phyloP scores from a whole-genome alignment of 1,284 basidiomycete genomes.

The Schizopora paradoxa region DNA sequence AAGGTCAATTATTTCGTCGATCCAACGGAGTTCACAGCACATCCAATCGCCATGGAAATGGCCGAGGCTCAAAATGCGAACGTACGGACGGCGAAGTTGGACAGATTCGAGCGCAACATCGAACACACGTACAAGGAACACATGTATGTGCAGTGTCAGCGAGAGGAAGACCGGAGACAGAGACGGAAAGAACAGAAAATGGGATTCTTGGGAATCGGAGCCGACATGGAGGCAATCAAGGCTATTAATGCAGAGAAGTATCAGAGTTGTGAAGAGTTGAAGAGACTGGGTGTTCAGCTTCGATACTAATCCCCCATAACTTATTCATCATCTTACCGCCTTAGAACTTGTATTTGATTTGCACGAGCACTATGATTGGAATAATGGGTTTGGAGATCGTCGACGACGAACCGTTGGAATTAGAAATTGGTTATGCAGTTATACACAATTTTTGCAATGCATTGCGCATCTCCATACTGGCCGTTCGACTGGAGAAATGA shows the following conservation, averaged over 20 bases:
- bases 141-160: conserved; percentile 67
- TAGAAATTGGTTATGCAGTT: too few species aligned
- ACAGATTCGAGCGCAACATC: conserved; percentile 60
- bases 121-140: conserved; percentile 69
- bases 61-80: conserved; percentile 42
- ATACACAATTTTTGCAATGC: too few species aligned
- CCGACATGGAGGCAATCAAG: conserved; percentile 82
- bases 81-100: conserved; percentile 29
- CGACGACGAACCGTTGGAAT: too few species aligned
- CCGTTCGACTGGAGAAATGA: too few species aligned
- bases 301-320: too few species aligned
- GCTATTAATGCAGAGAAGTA: conserved; percentile 60
- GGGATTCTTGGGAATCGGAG: conserved; percentile 84
- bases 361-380: too few species aligned
- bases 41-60: conserved; percentile 74
- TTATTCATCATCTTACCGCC: too few species aligned
- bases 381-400: too few species aligned
- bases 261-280: conserved; percentile 72
- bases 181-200: conserved; percentile 68
- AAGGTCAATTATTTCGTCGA: conserved; percentile 87
- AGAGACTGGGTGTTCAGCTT: conserved; percentile 34
- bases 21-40: conserved; percentile 67
- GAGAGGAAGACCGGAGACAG: conserved; percentile 55
- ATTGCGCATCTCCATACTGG: too few species aligned
- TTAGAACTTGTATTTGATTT: too few species aligned